These are phyloP conservation scores for Phlegmacium glaucopus DNA, from an alignment of 768 basidiomycete genomes.

Conservation along the genomic window DNA sequence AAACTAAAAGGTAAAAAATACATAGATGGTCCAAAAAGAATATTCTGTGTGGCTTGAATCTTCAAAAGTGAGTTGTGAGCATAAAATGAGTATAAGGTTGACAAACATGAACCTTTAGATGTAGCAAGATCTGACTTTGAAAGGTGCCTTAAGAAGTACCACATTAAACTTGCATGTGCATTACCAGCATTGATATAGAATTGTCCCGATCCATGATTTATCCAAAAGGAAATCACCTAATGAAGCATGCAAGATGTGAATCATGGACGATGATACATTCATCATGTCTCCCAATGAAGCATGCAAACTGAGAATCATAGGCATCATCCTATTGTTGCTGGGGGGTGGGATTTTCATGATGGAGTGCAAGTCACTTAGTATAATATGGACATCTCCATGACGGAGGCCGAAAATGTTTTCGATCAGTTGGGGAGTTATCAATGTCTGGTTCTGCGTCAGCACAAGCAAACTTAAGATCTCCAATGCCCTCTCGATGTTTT, in stretches of 20 bases:
- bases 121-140: no score
- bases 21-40: no score
- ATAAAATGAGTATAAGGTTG: no score
- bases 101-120: no score
- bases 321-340: no score
- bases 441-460: neutral
- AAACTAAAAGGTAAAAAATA: no score
- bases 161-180: neutral
- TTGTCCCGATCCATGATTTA: neutral
- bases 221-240: neutral
- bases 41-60: no score
- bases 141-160: no score
- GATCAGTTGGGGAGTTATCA: neutral
- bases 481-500: slow-evolving; percentile 6
- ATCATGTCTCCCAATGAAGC: neutral
- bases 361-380: slow-evolving; percentile 12
- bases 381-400: slow-evolving; percentile 10
- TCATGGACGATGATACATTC: no score
- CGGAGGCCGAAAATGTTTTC: slow-evolving; percentile 6
- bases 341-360: slow-evolving; percentile 6
- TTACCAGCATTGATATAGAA: neutral
- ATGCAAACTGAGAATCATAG: no score
- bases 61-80: no score
- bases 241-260: neutral
- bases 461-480: slow-evolving; percentile 5